Percentiles rank a stretch among this genome's conserved stretches.
phyloP scores from a whole-genome alignment of 345 rosid species.

The Crucihimalaya himalaica region DNA sequence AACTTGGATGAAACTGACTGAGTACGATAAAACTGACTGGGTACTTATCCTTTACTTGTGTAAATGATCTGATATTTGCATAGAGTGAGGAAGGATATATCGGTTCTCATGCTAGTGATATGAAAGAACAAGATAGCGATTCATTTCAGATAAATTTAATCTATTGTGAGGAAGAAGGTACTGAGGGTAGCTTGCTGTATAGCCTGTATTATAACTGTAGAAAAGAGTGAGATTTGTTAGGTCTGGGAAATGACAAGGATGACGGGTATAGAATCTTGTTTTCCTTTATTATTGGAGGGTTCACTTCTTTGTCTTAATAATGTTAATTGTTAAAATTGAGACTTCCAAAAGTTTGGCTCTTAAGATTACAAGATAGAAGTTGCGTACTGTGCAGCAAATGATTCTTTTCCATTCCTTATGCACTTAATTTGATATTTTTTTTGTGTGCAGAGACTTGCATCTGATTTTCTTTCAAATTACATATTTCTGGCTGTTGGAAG shows the following conservation, averaged over 20 bases:
- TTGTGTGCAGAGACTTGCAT: slow-evolving; percentile 83
- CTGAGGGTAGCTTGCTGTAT: neutral
- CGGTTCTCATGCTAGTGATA: neutral
- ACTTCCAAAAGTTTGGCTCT: neutral
- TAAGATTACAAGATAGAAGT: neutral
- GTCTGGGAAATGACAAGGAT: neutral
- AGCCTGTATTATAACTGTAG: neutral
- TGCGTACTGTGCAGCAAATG: slow-evolving; percentile 4
- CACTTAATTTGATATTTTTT: neutral
- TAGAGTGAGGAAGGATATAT: neutral
- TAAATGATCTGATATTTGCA: neutral
- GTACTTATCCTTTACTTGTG: neutral
- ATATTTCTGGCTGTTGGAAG: slow-evolving; percentile 97
- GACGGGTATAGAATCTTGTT: neutral
- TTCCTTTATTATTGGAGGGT: neutral
- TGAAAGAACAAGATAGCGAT: neutral
- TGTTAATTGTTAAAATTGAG: slow-evolving; percentile 2
- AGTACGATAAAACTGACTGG: neutral
- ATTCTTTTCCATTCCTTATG: neutral
- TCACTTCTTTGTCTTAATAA: neutral
- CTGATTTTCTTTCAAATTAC: slow-evolving; percentile 83
- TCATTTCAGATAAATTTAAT: neutral
- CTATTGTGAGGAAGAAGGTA: neutral
- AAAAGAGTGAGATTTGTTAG: neutral
- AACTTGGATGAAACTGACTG: neutral